Evolutionary conservation across 2,329 filamentous ascomycete genomes (phyloP), one percentile per base, ranked within the genome.

Genomic region (Botrytis tulipae): DNA sequence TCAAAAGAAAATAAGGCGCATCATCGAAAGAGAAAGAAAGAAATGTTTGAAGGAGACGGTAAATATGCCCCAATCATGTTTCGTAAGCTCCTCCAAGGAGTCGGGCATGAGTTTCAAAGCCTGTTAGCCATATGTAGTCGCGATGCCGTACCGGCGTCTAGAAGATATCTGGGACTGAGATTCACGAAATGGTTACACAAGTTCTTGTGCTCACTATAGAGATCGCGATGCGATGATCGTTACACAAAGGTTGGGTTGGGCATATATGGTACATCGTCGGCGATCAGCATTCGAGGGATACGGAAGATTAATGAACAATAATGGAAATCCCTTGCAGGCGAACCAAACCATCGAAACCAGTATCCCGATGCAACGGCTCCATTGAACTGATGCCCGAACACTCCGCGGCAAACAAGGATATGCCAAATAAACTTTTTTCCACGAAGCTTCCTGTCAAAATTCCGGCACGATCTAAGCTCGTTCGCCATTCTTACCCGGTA

Each of bases 401-500:
- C 3, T 46, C 42, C 42, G 62, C 62, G 62, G 29, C 62, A 65
- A 65, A 65, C 62, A 46, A 46, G 62, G 62, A 63, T 63, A 63
- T 4, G 44, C 10, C 10, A 4, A 46, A 46, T 32, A 46, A 35
- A 46, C 20, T 44, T 42, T 32, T 32, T 65, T 32, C 42, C 42
- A 37, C 59, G 35, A 61, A 61, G 32, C 59, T 40, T 46, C 42
- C 62, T 63, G 16, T 63, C 61, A 10, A 44, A 46, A 46, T 22
- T 22, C 42, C 29, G 29, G 62, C 62, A 46, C 29, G 29, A 65
- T 46, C 62, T 46, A 22, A 25, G n/a, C 20, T 63, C 37, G 61
- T 63, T 63, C 61, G 40, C n/a, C n/a, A 29, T 61, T 37, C 32
- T 29, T 29, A 54, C 51, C 51, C 51, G 35, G 25, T 40, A 62